A percentile compares a stretch with the other conserved stretches of the same genome.
phyloP scores from a whole-genome alignment of 768 basidiomycete genomes.

The Leucocoprinus birnbaumii region DNA sequence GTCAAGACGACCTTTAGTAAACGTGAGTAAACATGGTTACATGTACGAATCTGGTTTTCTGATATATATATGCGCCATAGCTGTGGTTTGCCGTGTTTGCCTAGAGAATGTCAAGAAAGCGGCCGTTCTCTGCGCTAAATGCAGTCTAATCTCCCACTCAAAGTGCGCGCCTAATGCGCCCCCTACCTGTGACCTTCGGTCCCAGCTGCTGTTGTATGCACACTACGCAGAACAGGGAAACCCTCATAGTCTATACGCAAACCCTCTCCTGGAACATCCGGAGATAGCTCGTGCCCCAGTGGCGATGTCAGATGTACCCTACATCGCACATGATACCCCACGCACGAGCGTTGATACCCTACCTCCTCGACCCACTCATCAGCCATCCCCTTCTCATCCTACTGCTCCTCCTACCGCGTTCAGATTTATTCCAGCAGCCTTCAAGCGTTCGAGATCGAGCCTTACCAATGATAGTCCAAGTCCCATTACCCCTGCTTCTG shows the following conservation, averaged over 20 bases:
- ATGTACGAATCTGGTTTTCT: slow-evolving; percentile 10
- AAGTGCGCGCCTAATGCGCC: slow-evolving; percentile 74
- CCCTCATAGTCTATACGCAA: slow-evolving; percentile 48
- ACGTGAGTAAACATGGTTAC: slow-evolving; percentile 49
- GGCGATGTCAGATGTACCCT: slow-evolving; percentile 57
- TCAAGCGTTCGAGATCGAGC: slow-evolving; percentile 64
- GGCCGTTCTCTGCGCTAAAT: slow-evolving; percentile 85
- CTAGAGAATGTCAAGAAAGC: slow-evolving; percentile 76
- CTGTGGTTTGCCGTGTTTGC: slow-evolving; percentile 86
- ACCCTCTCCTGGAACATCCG: slow-evolving; percentile 44
- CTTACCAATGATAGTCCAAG: slow-evolving; percentile 34
- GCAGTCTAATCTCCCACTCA: slow-evolving; percentile 85
- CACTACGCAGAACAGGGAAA: slow-evolving; percentile 74
- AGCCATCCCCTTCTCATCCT: slow-evolving; percentile 15
- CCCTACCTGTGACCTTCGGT: slow-evolving; percentile 78
- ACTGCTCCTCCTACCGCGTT: slow-evolving; percentile 55
- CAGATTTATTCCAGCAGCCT: slow-evolving; percentile 55
- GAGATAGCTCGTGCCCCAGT: slow-evolving; percentile 36
- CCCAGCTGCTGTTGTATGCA: slow-evolving; percentile 75
- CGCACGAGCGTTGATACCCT: slow-evolving; percentile 47
- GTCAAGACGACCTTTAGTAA: slow-evolving; percentile 93
- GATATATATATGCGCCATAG: slow-evolving; percentile 40
- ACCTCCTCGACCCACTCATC: slow-evolving; percentile 22
- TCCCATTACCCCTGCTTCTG: slow-evolving; percentile 18
- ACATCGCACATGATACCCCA: slow-evolving; percentile 38